A percentile compares a stretch with the other conserved stretches of the same genome.
Evolutionary conservation across 305 asterid genomes (phyloP).

Genomic region (Solanum hybrid): DNA sequence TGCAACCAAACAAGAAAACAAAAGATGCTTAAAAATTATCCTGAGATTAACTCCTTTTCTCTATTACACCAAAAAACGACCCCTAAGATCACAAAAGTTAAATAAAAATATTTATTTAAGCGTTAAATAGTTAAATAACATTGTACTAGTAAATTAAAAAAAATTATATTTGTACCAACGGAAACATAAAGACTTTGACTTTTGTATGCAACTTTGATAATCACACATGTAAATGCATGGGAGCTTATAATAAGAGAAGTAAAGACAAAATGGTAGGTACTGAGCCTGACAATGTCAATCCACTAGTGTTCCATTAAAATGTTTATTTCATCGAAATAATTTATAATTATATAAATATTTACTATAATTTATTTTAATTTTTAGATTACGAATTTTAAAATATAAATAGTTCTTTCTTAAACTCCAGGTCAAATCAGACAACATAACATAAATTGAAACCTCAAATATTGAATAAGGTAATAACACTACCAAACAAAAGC

Average conservation of each 20-base stretch:
- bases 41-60: no score
- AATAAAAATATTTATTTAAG: background rate
- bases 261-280: background rate
- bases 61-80: background rate
- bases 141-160: background rate
- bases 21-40: fast-evolving
- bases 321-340: no score
- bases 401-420: background rate
- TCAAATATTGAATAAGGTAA: no score
- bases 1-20: no score
- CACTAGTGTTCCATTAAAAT: background rate
- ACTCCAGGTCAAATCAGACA: fast-evolving
- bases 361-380: background rate
- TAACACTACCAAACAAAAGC: background rate
- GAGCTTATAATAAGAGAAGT: background rate
- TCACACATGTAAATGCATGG: background rate
- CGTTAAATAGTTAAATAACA: background rate
- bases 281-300: background rate
- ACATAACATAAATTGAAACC: background rate
- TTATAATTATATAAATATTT: no score
- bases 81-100: background rate
- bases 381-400: background rate
- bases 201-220: background rate
- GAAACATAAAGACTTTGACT: background rate
- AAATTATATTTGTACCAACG: background rate